Base-by-base conservation (phyloP, 495 filamentous ascomycete genomes). In the Astrothelium macrocarpum region DNA sequence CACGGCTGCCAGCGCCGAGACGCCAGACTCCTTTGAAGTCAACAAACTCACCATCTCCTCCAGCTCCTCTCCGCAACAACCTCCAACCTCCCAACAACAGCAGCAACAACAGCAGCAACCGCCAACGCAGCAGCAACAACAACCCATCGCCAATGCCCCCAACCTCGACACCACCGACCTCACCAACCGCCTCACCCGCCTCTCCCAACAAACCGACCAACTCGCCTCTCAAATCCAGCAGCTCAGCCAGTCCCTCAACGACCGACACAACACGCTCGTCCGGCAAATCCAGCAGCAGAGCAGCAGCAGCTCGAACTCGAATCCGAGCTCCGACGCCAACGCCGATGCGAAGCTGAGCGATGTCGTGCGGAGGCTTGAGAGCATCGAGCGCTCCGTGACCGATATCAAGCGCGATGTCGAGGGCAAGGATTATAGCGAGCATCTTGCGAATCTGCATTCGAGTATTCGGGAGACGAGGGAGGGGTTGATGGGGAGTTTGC, bases 21-120 rank as follows among this genome's bases (percentile, higher is more conserved):
- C 83, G 67, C 90, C 94, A 0, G 94, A 98, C 73, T 95, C 90
- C 31, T 96, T 96, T 72, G 94, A 98, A 75, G 74, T 94, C 65
- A 93, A 91, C 80, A 95, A 93, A 68, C 84, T 97, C 69, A 77
- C 89, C 42, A 80, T 92, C 39, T 81, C 68, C 16, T 71, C 67
- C 61, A 66, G 72, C 59, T 42, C 60, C 28, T 3, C 46, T 7
- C 56, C 63, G 1, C 59, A 39, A 26, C 66, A 61, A 23, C 42
- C 16, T 61, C 49, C n/a, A 59, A 32, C 61, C 70, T 67, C 68
- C 62, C 61, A 70, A 53, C 68, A 74, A 60, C 73, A 76, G 63
- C 71, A 76, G 53, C 72, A 72, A 66, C 68, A 76, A 62, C 73
- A 71, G 36, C 64, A 75, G 28, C 72, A 74, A 43, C 73, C 73